Base-by-base conservation (phyloP, 2,329 filamentous ascomycete genomes). In the Aspergillus clavatus region DNA sequence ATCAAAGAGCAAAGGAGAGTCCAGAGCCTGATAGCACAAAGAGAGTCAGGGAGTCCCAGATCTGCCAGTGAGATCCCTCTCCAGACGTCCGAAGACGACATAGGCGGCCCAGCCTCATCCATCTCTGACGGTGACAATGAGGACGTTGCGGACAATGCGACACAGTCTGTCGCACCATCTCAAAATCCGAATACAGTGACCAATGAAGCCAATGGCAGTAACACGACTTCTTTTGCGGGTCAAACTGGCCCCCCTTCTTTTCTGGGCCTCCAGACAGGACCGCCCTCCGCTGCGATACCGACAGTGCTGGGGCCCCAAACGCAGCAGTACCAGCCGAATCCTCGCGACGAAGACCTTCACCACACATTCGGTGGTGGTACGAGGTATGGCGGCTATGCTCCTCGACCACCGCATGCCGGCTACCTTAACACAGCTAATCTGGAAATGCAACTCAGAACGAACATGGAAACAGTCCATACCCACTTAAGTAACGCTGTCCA, bases 401-500 rank as follows among this genome's bases (percentile, higher is more conserved):
- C 58, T 27, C 40, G 55, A n/a, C 57, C 58, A 7, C 56, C 57
- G 8, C 43, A 54, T 12, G 51, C 51, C 8, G 43, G 38, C 21
- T 60, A 59, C 33, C 54, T 48, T 19, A 58, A 55, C 48, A 60
- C 50, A 6, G 35, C 45, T n/a, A 45, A 52, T 11, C 37, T 60
- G 26, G 56, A 56, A 33, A 49, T 59, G 38, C 55, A 59, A 29
- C 42, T 60, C 12, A 26, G 41, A 5, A 23, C 49, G 2, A 51
- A 58, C 28, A 45, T 48, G 8, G 47, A 52, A 31, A 46, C 52
- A 5, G 38, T 61, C 16, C 58, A 61, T 28, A 43, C 48, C 33
- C 58, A 61, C 29, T 12, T 61, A 6, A 49, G 52, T 18, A 42
- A 26, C 5, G 50, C 44, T 2, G 41, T 52, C 11, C 38, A 43